phyloP scores from a whole-genome alignment of 306 rosid species.

The Cicer bijugum region DNA sequence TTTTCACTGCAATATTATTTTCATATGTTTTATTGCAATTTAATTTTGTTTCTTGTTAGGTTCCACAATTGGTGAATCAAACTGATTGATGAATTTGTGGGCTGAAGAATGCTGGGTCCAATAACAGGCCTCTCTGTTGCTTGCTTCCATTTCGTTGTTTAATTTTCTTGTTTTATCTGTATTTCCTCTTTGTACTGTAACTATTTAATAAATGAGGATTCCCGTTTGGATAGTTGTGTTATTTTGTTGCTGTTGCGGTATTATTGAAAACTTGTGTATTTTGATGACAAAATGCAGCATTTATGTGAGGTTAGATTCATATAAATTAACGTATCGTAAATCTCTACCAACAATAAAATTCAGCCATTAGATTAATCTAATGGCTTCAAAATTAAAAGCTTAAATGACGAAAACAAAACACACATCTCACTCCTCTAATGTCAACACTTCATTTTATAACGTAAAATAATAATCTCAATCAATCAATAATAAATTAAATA shows the following conservation, averaged over 20 bases:
- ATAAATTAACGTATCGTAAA: too few relatives aligned
- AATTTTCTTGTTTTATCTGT: conserved; percentile 42
- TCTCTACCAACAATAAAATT: too few relatives aligned
- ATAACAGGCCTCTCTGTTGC: conserved; percentile 43
- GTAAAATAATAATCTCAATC: too few relatives aligned
- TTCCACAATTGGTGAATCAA: conserved; percentile 70
- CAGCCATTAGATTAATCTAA: too few relatives aligned
- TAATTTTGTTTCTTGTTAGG: conserved; percentile 36
- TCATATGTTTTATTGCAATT: neutral
- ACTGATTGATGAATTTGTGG: conserved; percentile 65
- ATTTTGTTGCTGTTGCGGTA: neutral
- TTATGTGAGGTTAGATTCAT: neutral
- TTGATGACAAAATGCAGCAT: neutral
- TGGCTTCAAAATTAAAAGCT: too few relatives aligned
- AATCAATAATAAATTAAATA: too few relatives aligned
- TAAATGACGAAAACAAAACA: too few relatives aligned
- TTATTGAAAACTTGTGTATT: too few relatives aligned
- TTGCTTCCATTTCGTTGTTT: conserved; percentile 47
- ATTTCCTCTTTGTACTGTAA: conserved; percentile 21
- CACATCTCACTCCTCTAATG: too few relatives aligned
- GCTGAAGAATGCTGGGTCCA: conserved; percentile 76
- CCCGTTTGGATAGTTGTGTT: neutral
- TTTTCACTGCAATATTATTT: neutral
- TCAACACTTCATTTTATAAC: too few relatives aligned
- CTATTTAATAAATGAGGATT: conserved; percentile 40